Evolutionary conservation across 768 basidiomycete species (phyloP).

Genomic region (Agaricus blazei): DNA sequence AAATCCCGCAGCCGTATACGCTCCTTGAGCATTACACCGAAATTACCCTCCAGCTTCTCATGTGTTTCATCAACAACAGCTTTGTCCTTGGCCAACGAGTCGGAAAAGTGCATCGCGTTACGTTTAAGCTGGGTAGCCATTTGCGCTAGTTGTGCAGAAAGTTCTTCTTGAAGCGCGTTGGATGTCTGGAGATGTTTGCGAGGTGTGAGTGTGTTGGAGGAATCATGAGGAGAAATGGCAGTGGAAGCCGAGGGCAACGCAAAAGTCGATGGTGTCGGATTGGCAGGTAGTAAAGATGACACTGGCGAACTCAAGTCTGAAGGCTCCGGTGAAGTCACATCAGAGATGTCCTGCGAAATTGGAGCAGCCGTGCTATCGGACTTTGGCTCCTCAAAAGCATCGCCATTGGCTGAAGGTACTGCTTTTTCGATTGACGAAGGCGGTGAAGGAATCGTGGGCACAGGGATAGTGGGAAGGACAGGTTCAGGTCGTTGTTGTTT

Average conservation of each 20-base stretch:
- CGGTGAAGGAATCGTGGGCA: conserved; percentile 22
- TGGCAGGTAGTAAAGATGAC: conserved; percentile 6
- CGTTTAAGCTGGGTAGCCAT: conserved; percentile 89
- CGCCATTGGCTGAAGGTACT: conserved; percentile 15
- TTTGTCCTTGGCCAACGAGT: conserved; percentile 70
- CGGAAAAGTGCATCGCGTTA: conserved; percentile 77
- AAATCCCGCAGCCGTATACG: conserved; percentile 57
- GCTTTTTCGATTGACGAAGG: background rate
- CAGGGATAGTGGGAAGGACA: conserved; percentile 50
- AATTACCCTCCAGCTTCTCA: conserved; percentile 71
- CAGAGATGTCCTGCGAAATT: background rate
- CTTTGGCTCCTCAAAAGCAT: background rate
- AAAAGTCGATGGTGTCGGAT: conserved; percentile 9
- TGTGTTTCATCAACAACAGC: conserved; percentile 61
- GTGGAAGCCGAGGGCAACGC: conserved; percentile 20
- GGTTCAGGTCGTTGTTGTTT: conserved; percentile 34
- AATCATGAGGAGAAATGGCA: conserved; percentile 23
- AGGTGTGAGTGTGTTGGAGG: background rate
- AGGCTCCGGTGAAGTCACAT: conserved; percentile 9
- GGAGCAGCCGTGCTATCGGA: background rate
- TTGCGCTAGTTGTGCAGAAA: conserved; percentile 66
- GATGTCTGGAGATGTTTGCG: conserved; percentile 38
- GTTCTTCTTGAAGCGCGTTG: conserved; percentile 64
- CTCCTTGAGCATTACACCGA: conserved; percentile 62
- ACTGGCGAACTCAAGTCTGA: conserved; percentile 1